Evolutionary conservation across 2,329 filamentous ascomycete genomes (phyloP), one percentile per base, ranked within the genome.

Genomic region (Fragosphaeria purpurea): DNA sequence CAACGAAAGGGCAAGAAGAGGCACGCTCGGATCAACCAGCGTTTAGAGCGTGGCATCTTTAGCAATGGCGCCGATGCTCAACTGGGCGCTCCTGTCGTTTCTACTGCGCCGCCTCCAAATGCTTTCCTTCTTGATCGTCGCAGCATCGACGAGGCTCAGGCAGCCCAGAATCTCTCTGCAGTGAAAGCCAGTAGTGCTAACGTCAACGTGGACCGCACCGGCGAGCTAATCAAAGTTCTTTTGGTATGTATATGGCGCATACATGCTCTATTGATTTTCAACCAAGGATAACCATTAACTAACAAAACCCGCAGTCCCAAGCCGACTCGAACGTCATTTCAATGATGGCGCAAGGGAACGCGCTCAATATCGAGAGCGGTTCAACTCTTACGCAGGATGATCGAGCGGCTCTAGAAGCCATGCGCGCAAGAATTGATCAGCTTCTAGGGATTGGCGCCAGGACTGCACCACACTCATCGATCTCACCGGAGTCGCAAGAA

Each of bases 81-180:
- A 10, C 30, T 31, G 4, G 32, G 41, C n/a, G 39, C 41, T n/a
- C 33, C 45, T 22, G 13, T 37, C 1, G 34, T 31, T 4, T n/a
- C 41, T 12, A 5, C 48, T 31, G 13, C 30, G 22, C 22, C 22
- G 22, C 22, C 22, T 22, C 22, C 22, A 30, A 54, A 59, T 61
- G 59, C 48, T 48, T 33, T 47, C 48, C 12, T 56, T 1, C 3
- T 31, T 1, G 69, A 60, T 55, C 64, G 67, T 49, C 70, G 68
- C 46, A 70, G 66, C n/a, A 65, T 86, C 22, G 72, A 76, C 48
- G 79, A 86, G 63, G 76, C 84, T 60, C 82, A 86, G 61, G 75
- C 80, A 42, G 82, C 81, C 5, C 71, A 87, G 53, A 81, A 79
- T 53, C 70, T 88, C 35, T 35, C 50, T 4, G 32, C 39, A 4